These are phyloP conservation scores for Cryptococcus sp. DNA, from an alignment of 1,284 basidiomycete species.

Conservation along the genomic window DNA sequence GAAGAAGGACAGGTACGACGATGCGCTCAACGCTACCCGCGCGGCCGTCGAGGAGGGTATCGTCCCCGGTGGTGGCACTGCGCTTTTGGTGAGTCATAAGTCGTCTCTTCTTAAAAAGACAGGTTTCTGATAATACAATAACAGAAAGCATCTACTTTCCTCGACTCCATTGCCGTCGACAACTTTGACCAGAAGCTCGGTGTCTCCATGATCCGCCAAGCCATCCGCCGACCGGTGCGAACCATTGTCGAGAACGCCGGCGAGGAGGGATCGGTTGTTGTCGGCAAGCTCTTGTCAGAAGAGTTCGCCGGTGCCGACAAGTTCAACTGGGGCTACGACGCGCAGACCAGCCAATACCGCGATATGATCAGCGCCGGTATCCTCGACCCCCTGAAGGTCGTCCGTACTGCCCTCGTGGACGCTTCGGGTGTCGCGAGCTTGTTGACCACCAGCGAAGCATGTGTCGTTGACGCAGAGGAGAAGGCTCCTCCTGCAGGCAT, in stretches of 20 bases:
- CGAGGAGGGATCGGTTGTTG: conserved; percentile 90
- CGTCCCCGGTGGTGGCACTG: conserved; percentile 91
- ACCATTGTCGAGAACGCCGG: conserved; percentile 94
- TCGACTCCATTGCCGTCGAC: conserved; percentile 73
- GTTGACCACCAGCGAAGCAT: conserved; percentile 89
- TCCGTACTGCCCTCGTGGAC: conserved; percentile 86
- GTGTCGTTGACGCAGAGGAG: conserved; percentile 90
- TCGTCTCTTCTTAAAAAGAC: not conserved
- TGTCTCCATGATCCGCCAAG: conserved; percentile 88
- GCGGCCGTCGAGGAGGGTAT: conserved; percentile 99
- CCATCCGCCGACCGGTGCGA: conserved; percentile 78
- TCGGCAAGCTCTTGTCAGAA: conserved; percentile 71
- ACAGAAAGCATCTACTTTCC: conserved; percentile 82
- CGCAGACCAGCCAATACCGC: conserved; percentile 84
- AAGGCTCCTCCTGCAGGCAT: conserved; percentile 63
- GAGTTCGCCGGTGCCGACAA: conserved; percentile 55
- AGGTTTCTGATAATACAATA: conserved; percentile 47
- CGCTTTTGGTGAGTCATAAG: conserved; percentile 54
- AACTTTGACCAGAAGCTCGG: conserved; percentile 99
- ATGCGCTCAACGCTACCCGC: conserved; percentile 94
- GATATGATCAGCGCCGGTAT: conserved; percentile 95
- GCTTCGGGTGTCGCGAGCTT: conserved; percentile 81
- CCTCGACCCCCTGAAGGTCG: conserved; percentile 91
- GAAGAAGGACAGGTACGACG: conserved; percentile 99
- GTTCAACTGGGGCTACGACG: conserved; percentile 89